Evolutionary conservation across 352 stramenopile genomes (phyloP).

Genomic region (Globisporangium irregulare): DNA sequence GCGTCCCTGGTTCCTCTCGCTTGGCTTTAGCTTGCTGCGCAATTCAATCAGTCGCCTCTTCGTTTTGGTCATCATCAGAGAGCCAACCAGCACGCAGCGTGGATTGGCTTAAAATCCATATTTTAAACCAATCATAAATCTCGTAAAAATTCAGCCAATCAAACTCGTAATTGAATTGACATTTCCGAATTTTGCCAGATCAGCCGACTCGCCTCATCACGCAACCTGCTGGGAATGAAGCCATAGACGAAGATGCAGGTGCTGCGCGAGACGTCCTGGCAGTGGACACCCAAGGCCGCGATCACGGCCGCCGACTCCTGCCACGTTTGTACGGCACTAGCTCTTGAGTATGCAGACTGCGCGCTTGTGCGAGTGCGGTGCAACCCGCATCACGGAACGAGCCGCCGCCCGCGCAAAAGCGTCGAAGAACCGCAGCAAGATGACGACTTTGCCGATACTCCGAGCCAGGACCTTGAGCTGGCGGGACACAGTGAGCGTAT

Average conservation of each 20-base stretch:
- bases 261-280: conserved; percentile 31
- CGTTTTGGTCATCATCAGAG: neutral
- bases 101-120: neutral
- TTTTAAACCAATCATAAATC: neutral
- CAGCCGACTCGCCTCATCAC: neutral
- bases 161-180: neutral
- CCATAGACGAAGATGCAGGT: conserved; percentile 30
- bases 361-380: conserved; percentile 39
- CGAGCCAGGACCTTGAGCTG: conserved; percentile 40
- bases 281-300: conserved; percentile 40
- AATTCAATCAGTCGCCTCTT: neutral
- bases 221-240: conserved; percentile 1
- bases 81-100: neutral
- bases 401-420: neutral
- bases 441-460: neutral
- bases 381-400: neutral
- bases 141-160: neutral
- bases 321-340: conserved; percentile 37
- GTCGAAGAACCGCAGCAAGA: conserved; percentile 24
- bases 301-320: conserved; percentile 36
- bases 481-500: conserved; percentile 45
- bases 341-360: conserved; percentile 48
- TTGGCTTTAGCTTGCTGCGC: neutral
- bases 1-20: conserved; percentile 7
- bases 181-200: neutral